A percentile compares a stretch with the other conserved stretches of the same genome.
Evolutionary conservation across 371 early-diverging fungal genomes (phyloP).

Genomic region (Lichtheimia ornata): DNA sequence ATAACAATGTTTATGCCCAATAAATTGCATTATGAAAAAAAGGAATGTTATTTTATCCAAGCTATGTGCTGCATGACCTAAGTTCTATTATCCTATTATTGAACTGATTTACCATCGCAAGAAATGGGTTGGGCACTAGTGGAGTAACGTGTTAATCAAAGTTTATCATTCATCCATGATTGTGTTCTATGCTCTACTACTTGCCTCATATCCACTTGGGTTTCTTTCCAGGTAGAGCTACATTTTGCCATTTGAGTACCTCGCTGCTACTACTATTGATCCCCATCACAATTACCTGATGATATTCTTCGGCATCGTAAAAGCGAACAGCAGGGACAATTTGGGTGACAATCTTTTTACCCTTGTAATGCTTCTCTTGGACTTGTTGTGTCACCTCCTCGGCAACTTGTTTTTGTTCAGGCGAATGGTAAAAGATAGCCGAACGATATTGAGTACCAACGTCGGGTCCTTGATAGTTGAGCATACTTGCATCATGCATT

Average conservation of each 20-base stretch:
- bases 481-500: slow-evolving; percentile 67
- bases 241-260: too few species aligned
- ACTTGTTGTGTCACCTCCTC: slow-evolving; percentile 60
- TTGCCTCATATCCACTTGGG: slow-evolving; percentile 44
- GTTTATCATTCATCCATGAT: neutral
- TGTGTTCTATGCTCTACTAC: neutral
- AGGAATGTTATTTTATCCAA: too few species aligned
- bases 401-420: slow-evolving; percentile 74
- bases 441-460: slow-evolving; percentile 81
- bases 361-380: slow-evolving; percentile 60
- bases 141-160: neutral
- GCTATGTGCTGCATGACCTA: too few species aligned
- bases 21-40: too few species aligned
- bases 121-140: slow-evolving; percentile 23
- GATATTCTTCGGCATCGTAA: slow-evolving; percentile 90
- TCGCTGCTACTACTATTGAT: neutral
- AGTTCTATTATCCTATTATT: neutral
- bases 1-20: too few species aligned
- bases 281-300: slow-evolving; percentile 55
- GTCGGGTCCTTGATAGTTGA: slow-evolving; percentile 36
- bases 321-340: slow-evolving; percentile 76
- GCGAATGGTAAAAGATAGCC: slow-evolving; percentile 78
- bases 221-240: slow-evolving; percentile 43
- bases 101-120: slow-evolving; percentile 14
- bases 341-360: slow-evolving; percentile 71